Conservation (phyloP, 2,329 filamentous ascomycete species). For the Talaromyces sp. region DNA sequence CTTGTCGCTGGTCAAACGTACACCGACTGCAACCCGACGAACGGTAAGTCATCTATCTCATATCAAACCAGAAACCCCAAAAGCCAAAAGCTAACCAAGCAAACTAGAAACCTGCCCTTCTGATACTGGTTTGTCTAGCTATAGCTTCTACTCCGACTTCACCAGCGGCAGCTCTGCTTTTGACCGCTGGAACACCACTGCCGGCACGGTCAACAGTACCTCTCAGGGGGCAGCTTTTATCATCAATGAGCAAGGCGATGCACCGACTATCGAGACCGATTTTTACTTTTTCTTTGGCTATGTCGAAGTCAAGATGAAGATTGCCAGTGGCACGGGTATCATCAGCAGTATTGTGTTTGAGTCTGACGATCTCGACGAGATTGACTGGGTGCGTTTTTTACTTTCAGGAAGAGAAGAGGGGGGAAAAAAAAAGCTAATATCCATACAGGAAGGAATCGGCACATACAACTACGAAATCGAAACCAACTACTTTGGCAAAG, state of each 20-base stretch:
- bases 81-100: background rate
- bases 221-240: conserved; percentile 74
- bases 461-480: conserved; percentile 46
- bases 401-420: too few species aligned
- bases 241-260: conserved; percentile 68
- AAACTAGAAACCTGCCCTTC: conserved; percentile 50
- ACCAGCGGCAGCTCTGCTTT: conserved; percentile 42
- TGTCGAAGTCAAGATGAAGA: conserved; percentile 77
- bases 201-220: conserved; percentile 60
- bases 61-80: too few species aligned
- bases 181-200: conserved; percentile 58
- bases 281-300: conserved; percentile 99
- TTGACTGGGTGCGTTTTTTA: conserved; percentile 79
- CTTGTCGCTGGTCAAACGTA: conserved; percentile 60
- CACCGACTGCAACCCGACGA: conserved; percentile 67
- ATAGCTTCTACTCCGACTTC: conserved; percentile 27
- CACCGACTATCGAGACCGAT: conserved; percentile 77
- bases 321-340: conserved; percentile 82
- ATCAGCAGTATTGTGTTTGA: conserved; percentile 87
- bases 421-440: conserved; percentile 7
- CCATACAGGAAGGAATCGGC: conserved; percentile 30
- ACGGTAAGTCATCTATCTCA: too few species aligned
- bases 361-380: conserved; percentile 88
- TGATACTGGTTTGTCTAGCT: conserved; percentile 60
- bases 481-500: conserved; percentile 96